phyloP scores from a whole-genome alignment of 164 flowering plant genomes.

The Annona cherimola region DNA sequence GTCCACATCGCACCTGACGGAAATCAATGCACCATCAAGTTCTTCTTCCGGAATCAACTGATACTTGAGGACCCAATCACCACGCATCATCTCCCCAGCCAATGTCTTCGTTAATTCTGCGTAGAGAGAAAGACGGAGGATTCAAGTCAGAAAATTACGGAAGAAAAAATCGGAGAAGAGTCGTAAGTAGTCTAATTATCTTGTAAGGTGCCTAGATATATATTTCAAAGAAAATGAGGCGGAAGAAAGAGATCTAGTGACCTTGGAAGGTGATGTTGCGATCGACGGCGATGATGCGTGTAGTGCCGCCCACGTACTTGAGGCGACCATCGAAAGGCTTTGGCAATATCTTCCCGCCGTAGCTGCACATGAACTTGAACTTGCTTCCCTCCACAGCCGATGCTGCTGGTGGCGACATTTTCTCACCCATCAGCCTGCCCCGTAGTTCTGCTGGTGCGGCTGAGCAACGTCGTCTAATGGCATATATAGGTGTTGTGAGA shows the following conservation, averaged over 20 bases:
- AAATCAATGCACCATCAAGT: constrained; percentile 56
- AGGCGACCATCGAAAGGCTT: constrained; percentile 82
- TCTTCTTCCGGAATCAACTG: constrained; percentile 65
- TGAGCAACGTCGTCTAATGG: too few species aligned
- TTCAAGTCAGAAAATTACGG: too few species aligned
- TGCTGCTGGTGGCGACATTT: too few species aligned
- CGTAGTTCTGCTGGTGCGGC: too few species aligned
- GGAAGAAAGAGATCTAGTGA: neutral
- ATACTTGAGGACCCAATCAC: constrained; percentile 70
- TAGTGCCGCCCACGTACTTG: constrained; percentile 85
- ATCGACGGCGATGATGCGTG: constrained; percentile 26
- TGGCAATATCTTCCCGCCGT: constrained; percentile 88
- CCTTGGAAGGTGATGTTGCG: neutral
- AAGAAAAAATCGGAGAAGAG: too few species aligned
- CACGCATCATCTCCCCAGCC: constrained; percentile 25
- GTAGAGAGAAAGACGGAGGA: too few species aligned
- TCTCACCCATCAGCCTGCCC: too few species aligned
- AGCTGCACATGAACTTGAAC: constrained; percentile 27
- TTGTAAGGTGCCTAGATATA: too few species aligned
- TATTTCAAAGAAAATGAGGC: too few species aligned
- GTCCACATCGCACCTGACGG: constrained; percentile 79
- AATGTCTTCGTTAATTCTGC: constrained; percentile 80
- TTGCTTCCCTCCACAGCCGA: constrained; percentile 23
- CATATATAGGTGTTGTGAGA: too few species aligned
- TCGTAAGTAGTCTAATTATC: too few species aligned